Evolutionary conservation across 306 rosid species (phyloP).

Genomic region (Dicorynia guianensis): DNA sequence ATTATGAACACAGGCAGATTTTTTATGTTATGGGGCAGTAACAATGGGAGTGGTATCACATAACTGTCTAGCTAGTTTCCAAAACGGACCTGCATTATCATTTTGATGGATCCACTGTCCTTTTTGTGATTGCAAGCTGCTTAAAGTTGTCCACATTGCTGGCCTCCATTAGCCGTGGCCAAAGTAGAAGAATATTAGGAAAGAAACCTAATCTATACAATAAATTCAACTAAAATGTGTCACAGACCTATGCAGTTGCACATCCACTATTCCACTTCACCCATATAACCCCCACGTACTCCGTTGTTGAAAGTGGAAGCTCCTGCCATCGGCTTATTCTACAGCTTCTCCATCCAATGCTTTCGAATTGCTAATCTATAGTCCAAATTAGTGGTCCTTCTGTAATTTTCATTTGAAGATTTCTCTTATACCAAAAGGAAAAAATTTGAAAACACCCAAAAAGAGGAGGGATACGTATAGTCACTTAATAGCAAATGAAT

Average conservation of each 20-base stretch:
- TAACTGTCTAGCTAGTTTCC: slow-evolving; percentile 16
- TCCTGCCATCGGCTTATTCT: no score
- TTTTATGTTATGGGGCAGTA: not conserved
- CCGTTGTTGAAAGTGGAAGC: slow-evolving; percentile 1
- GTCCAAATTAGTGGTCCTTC: no score
- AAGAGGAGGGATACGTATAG: no score
- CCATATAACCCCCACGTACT: not conserved
- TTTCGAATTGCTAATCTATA: no score
- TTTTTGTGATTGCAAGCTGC: slow-evolving; percentile 2
- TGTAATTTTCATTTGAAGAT: no score
- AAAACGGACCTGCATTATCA: not conserved
- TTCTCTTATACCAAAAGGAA: no score
- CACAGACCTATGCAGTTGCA: not conserved
- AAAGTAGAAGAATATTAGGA: not conserved
- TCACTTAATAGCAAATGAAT: no score
- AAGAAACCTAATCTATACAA: slow-evolving; percentile 5
- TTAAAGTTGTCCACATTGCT: slow-evolving; percentile 17
- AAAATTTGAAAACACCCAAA: no score
- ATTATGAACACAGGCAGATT: no score
- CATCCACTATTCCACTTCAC: slow-evolving; percentile 17
- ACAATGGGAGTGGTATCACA: not conserved
- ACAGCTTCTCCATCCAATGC: no score
- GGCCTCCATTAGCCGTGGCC: slow-evolving; percentile 15
- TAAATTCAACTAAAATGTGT: slow-evolving; percentile 16
- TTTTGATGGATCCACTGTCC: not conserved